Percentiles rank a stretch among this genome's conserved stretches.
Conservation (phyloP, 2,329 filamentous ascomycete genomes). For the Chaetomium olivaceum region DNA sequence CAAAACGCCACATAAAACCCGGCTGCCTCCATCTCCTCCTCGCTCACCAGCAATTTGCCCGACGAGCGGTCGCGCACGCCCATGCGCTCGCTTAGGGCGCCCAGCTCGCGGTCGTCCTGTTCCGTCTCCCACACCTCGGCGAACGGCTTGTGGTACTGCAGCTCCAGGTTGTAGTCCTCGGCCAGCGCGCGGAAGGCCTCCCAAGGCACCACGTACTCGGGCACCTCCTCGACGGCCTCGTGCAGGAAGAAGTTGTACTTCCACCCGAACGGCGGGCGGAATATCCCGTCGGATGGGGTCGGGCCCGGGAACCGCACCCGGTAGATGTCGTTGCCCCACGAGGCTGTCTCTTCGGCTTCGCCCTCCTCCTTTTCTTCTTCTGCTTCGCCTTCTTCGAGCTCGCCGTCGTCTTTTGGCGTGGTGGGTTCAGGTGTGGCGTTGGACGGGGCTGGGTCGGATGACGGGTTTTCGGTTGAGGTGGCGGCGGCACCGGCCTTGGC, state of each 20-base stretch:
- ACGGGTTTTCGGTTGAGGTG: slow-evolving; percentile 32
- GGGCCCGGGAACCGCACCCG: slow-evolving; percentile 82
- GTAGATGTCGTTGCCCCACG: slow-evolving; percentile 95
- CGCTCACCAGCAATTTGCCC: slow-evolving; percentile 67
- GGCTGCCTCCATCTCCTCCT: slow-evolving; percentile 90
- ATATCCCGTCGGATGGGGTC: slow-evolving; percentile 82
- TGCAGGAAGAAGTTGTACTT: slow-evolving; percentile 96
- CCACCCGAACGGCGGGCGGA: slow-evolving; percentile 94
- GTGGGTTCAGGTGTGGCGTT: background rate
- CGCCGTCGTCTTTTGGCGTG: slow-evolving; percentile 32
- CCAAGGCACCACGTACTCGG: slow-evolving; percentile 98
- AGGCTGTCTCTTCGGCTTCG: slow-evolving; percentile 63
- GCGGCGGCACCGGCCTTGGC: slow-evolving; percentile 36
- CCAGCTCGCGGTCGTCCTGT: slow-evolving; percentile 79
- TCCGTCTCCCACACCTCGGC: slow-evolving; percentile 89
- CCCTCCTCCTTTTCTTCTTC: slow-evolving; percentile 43
- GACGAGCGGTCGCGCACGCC: slow-evolving; percentile 74
- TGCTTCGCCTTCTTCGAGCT: slow-evolving; percentile 37
- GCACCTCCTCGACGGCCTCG: slow-evolving; percentile 93
- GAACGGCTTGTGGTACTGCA: slow-evolving; percentile 92
- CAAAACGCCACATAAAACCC: slow-evolving; percentile 93
- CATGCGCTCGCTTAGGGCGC: slow-evolving; percentile 92
- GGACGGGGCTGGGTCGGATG: background rate
- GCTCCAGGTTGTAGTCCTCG: slow-evolving; percentile 93
- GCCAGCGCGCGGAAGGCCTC: slow-evolving; percentile 93